These are phyloP conservation scores for rapeseed (Brassica napus) DNA, from an alignment of 345 rosid genomes.

Conservation along the genomic window DNA sequence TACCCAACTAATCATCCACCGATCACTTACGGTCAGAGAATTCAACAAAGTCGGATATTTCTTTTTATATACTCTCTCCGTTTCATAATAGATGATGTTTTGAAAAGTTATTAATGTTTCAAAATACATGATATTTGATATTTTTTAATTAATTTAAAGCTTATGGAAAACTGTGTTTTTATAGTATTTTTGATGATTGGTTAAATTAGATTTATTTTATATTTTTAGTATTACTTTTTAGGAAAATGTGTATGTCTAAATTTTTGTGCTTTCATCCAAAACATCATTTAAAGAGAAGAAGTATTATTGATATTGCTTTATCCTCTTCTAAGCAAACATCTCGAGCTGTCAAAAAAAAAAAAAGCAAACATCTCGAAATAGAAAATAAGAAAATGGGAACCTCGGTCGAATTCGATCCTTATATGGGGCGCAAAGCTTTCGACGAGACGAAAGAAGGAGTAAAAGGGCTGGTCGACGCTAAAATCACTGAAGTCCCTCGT, in stretches of 20 bases:
- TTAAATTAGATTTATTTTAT: too few species aligned
- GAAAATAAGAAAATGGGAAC: neutral
- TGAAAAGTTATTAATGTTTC: too few species aligned
- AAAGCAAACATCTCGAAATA: neutral
- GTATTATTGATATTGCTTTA: neutral
- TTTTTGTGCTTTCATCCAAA: too few species aligned
- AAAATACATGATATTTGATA: too few species aligned
- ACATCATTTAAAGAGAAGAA: too few species aligned
- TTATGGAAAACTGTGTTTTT: too few species aligned
- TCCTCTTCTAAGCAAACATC: neutral
- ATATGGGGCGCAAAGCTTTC: neutral
- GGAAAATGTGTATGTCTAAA: too few species aligned
- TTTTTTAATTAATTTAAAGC: too few species aligned
- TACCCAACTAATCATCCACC: neutral
- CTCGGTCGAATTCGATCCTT: neutral
- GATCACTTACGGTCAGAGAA: neutral
- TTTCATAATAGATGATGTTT: too few species aligned
- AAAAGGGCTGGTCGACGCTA: neutral
- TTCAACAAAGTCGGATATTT: neutral
- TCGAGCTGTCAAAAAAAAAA: neutral
- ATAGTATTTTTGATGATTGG: too few species aligned
- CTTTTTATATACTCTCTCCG: too few species aligned
- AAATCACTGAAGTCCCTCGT: neutral
- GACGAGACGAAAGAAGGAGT: neutral
- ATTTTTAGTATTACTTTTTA: too few species aligned